phyloP scores from a whole-genome alignment of 345 rosid species.

The Excoecaria agallocha region DNA sequence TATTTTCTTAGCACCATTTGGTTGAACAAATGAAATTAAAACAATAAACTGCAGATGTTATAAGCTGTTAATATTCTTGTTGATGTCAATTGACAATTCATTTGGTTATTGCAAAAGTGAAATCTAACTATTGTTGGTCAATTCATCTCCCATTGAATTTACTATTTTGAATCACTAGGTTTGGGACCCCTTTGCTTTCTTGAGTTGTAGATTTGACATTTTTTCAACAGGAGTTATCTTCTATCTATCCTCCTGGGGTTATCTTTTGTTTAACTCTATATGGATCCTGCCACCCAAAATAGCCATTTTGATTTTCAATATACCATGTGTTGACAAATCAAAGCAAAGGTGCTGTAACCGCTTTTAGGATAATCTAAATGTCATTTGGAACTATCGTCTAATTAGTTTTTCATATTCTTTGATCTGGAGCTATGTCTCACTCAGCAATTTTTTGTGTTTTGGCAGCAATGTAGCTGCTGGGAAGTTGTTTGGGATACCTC shows the following conservation, averaged over 20 bases:
- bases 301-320: not conserved
- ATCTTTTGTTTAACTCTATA: no score
- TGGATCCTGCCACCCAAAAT: no score
- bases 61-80: not conserved
- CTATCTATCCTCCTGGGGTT: not conserved
- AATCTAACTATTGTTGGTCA: not conserved
- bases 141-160: not conserved
- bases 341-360: not conserved
- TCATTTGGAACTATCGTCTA: not conserved
- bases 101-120: no score
- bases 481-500: conserved; percentile 84
- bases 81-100: not conserved
- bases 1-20: not conserved
- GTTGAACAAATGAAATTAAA: not conserved
- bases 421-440: conserved; percentile 10
- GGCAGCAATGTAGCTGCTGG: conserved; percentile 96
- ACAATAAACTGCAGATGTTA: not conserved
- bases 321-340: not conserved
- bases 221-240: not conserved
- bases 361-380: conserved; percentile 9
- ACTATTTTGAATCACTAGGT: not conserved
- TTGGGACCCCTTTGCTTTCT: not conserved
- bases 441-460: conserved; percentile 18
- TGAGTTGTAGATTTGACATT: not conserved
- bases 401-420: not conserved